Conservation (phyloP, 345 rosid species). For the Geranium rotundifolium region DNA sequence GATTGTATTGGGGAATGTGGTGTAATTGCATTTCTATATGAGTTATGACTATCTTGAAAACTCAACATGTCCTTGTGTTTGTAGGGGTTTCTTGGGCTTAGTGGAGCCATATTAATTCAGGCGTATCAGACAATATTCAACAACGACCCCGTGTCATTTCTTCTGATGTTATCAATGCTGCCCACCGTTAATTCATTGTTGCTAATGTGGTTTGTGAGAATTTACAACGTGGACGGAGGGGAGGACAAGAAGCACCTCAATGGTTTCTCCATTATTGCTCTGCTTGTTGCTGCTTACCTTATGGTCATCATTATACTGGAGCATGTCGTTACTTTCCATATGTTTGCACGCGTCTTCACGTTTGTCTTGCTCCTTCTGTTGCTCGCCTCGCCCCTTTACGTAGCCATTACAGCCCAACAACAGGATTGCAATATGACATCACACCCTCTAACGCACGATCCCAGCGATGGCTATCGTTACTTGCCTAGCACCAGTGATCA, state of each 20-base stretch:
- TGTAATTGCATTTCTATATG: background rate
- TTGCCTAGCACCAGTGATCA: slow-evolving; percentile 7
- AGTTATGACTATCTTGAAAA: too few relatives aligned
- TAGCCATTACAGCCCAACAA: slow-evolving; percentile 20
- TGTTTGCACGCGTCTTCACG: slow-evolving; percentile 10
- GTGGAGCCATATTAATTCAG: slow-evolving; percentile 51
- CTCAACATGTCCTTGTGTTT: background rate
- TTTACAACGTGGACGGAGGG: slow-evolving; percentile 7
- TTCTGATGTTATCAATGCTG: slow-evolving; percentile 31
- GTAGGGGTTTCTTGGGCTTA: slow-evolving; percentile 45
- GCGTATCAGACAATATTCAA: slow-evolving; percentile 27
- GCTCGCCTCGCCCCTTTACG: slow-evolving; percentile 27
- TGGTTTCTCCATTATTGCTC: slow-evolving; percentile 28
- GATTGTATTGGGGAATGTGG: background rate
- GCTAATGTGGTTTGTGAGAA: slow-evolving; percentile 43
- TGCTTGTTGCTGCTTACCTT: slow-evolving; percentile 35
- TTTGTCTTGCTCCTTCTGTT: slow-evolving; percentile 26
- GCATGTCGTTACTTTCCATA: slow-evolving; percentile 15
- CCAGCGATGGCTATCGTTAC: slow-evolving; percentile 5
- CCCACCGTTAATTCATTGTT: slow-evolving; percentile 23
- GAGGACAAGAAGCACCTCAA: slow-evolving; percentile 38
- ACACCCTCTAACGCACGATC: background rate
- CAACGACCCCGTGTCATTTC: slow-evolving; percentile 22
- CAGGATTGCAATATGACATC: slow-evolving; percentile 1
- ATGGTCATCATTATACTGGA: slow-evolving; percentile 30